Evolutionary conservation across 2,329 filamentous ascomycete genomes (phyloP).

Genomic region (Aspergillus oerlinghausenensis): DNA sequence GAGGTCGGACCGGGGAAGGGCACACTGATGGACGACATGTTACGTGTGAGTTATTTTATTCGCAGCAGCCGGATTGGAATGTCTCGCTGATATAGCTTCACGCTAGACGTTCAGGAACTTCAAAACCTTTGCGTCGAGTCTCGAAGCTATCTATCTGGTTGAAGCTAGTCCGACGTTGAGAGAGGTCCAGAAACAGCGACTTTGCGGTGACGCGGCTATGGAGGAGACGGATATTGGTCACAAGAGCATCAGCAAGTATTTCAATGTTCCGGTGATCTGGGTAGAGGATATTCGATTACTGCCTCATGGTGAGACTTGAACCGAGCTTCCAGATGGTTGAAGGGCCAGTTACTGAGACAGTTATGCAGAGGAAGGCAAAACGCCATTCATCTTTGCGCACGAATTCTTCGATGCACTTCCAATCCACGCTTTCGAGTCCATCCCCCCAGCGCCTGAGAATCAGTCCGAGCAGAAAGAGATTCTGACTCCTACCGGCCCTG

Average conservation of each 20-base stretch:
- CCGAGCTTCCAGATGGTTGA: not conserved
- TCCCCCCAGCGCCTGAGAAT: conserved; percentile 48
- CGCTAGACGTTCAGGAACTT: conserved; percentile 77
- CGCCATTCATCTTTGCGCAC: conserved; percentile 91
- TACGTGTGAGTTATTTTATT: conserved; percentile 60
- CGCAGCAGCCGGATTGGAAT: not conserved
- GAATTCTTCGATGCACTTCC: conserved; percentile 98
- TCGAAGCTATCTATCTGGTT: conserved; percentile 88
- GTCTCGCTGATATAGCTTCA: conserved; percentile 4
- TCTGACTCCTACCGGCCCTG: conserved; percentile 45
- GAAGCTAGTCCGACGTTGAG: conserved; percentile 83
- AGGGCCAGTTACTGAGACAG: not conserved
- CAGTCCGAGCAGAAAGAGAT: conserved; percentile 48
- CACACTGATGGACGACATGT: conserved; percentile 94
- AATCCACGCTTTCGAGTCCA: conserved; percentile 88
- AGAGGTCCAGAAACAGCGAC: conserved; percentile 69
- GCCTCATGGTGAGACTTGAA: conserved; percentile 54
- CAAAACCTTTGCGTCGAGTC: conserved; percentile 66
- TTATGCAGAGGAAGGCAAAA: conserved; percentile 57
- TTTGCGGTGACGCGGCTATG: conserved; percentile 69
- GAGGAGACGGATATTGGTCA: conserved; percentile 69
- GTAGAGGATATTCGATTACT: conserved; percentile 83
- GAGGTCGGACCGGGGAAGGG: conserved; percentile 92
- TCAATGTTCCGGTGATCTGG: conserved; percentile 75
- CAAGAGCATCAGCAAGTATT: conserved; percentile 71